These are phyloP conservation scores for Debaryomyces subglobosus DNA, from an alignment of 1,139 yeast species.

Conservation along the genomic window DNA sequence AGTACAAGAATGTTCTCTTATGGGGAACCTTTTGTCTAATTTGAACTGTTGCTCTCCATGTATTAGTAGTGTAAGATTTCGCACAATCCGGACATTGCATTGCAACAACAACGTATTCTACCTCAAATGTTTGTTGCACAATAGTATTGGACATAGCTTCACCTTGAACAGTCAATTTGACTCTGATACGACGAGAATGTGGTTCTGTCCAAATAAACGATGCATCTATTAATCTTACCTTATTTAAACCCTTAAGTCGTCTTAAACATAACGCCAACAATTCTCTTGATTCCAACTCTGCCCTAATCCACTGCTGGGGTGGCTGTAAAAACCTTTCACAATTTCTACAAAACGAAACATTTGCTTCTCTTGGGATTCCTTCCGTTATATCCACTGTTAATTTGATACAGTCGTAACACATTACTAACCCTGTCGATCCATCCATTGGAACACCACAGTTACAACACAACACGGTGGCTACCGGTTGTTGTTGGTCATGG, in stretches of 20 bases:
- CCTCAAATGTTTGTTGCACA: constrained; percentile 93
- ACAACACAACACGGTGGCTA: constrained; percentile 92
- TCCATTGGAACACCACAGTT: constrained; percentile 99
- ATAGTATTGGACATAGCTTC: constrained; percentile 93
- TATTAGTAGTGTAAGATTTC: constrained; percentile 89
- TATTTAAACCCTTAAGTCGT: constrained; percentile 83
- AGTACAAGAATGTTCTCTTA: constrained; percentile 90
- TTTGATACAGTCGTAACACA: constrained; percentile 98
- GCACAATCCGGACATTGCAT: constrained; percentile 99
- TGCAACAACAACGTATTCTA: constrained; percentile 90
- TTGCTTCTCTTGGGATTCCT: constrained; percentile 95
- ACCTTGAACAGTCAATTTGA: constrained; percentile 93
- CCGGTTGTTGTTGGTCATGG: constrained; percentile 34
- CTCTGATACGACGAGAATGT: constrained; percentile 90
- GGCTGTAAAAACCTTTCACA: constrained; percentile 97
- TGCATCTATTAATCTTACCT: constrained; percentile 90
- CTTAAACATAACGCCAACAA: constrained; percentile 86
- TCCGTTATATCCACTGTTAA: constrained; percentile 92
- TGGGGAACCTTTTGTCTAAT: constrained; percentile 97
- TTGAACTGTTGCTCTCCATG: constrained; percentile 98
- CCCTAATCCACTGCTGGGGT: constrained; percentile 90
- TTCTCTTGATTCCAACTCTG: constrained; percentile 91
- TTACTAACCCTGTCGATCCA: constrained; percentile 89
- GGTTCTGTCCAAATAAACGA: constrained; percentile 99
- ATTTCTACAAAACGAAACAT: constrained; percentile 90